Evolutionary conservation across 2,329 filamentous ascomycete species (phyloP).

Genomic region (Fusarium algeriense): DNA sequence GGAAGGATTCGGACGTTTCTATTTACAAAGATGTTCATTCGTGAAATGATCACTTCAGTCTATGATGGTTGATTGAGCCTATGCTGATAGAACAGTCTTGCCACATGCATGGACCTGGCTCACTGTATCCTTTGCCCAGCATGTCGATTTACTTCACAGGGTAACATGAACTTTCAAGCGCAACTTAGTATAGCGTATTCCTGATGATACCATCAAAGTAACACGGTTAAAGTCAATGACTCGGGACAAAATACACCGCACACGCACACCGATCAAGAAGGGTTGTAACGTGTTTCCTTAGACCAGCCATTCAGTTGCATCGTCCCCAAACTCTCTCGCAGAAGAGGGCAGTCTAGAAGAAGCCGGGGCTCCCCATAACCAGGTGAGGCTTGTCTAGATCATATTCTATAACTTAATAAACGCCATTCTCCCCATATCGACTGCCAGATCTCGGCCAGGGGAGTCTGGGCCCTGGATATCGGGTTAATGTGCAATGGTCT

Average conservation of each 20-base stretch:
- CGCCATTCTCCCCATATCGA: constrained; percentile 1
- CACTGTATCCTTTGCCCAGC: neutral
- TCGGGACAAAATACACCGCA: neutral
- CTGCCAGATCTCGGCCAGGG: neutral
- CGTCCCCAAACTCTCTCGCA: neutral
- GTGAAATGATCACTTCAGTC: neutral
- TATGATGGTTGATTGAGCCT: neutral
- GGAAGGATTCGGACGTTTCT: neutral
- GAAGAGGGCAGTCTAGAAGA: constrained; percentile 30
- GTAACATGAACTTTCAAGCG: neutral
- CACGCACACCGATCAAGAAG: neutral
- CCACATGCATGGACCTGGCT: neutral
- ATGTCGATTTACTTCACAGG: neutral
- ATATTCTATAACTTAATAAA: neutral
- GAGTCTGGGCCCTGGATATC: constrained; percentile 17
- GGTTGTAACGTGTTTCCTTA: constrained; percentile 1
- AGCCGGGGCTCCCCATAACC: neutral
- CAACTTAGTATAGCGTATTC: neutral
- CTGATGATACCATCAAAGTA: neutral
- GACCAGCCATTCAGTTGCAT: neutral
- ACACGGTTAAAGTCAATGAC: neutral
- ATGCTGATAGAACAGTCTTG: neutral
- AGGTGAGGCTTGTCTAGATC: constrained; percentile 21
- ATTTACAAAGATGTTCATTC: neutral
- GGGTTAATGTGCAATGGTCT: neutral